Evolutionary conservation across 1,139 yeast species (phyloP), one percentile per base, ranked within the genome.

Genomic region (Geotrichum citri-aurantii): DNA sequence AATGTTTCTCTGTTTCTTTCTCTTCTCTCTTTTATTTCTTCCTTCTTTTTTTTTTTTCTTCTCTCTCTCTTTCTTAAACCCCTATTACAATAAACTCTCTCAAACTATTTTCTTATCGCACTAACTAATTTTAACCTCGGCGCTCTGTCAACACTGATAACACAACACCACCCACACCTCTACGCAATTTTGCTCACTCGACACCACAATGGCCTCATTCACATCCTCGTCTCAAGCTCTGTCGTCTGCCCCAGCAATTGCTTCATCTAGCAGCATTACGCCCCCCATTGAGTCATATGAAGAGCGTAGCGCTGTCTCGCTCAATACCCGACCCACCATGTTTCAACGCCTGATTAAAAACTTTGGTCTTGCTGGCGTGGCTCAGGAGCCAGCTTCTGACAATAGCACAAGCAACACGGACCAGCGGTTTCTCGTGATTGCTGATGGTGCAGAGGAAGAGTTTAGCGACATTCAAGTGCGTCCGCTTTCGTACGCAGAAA

Each of bases 401-500:
- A 8, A 37, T 37, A 37, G 19, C 6, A 5, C 17, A 37, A 17
- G 19, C 21, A 37, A 48, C 19, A 53, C 37, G 19, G 52, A 53
- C 47, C 50, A 49, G 57, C 24, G 50, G 29, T 52, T 54, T 19
- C 31, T 54, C n/a, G 50, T 52, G 5, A 11, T 54, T 29, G 59
- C 59, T 48, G 60, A 62, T 55, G 69, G 65, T 31, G 65, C 60
- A 40, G 75, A 71, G 31, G 77, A 73, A 27, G 81, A 75, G 50
- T 80, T 78, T 63, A 73, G 81, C 44, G 77, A 75, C 58, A 76
- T 80, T 56, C 75, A 74, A 55, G 66, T 78, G 57, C 75, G 81
- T 53, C 74, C 75, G 55, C 69, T 79, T 62, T 78, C 83, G 7
- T 80, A 79, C 63, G 82, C 82, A 3, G 84, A 80, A 70, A 81